Percentiles rank a stretch among this genome's conserved stretches.
These are phyloP conservation scores for Coemansia sp. DNA, from an alignment of 192 early-diverging fungal species.

Conservation along the genomic window DNA sequence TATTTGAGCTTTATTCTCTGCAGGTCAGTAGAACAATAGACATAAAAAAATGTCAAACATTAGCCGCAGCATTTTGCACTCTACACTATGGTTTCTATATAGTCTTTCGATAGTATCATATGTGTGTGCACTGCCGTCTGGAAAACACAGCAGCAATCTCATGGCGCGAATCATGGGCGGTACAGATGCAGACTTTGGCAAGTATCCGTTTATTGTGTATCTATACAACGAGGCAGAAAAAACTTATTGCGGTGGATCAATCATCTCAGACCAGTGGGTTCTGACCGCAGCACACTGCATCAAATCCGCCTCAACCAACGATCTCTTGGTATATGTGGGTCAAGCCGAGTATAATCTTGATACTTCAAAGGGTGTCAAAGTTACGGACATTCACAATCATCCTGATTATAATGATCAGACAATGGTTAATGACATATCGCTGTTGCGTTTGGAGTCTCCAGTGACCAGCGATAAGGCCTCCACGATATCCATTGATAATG, in stretches of 20 bases:
- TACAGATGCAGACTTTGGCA: slow-evolving; percentile 19
- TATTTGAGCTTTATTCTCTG: neutral
- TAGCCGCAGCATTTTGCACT: neutral
- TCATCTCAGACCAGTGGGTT: slow-evolving; percentile 49
- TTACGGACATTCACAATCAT: slow-evolving; percentile 36
- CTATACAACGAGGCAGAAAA: slow-evolving; percentile 32
- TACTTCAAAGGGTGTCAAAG: slow-evolving; percentile 22
- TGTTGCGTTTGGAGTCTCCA: slow-evolving; percentile 24
- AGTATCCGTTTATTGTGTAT: slow-evolving; percentile 53
- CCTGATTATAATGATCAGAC: slow-evolving; percentile 52
- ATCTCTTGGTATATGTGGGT: slow-evolving; percentile 42
- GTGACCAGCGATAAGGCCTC: slow-evolving; percentile 20
- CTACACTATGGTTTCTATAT: slow-evolving; percentile 1
- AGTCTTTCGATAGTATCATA: neutral
- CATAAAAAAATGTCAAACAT: neutral
- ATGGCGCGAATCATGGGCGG: slow-evolving; percentile 55
- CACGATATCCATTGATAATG: slow-evolving; percentile 25
- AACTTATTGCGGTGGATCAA: slow-evolving; percentile 51
- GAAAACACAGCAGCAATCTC: slow-evolving; percentile 8
- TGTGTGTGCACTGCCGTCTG: slow-evolving; percentile 9
- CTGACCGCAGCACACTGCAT: slow-evolving; percentile 59
- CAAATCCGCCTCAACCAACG: slow-evolving; percentile 18
- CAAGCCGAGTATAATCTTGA: slow-evolving; percentile 32
- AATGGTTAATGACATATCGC: slow-evolving; percentile 55
- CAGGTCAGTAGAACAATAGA: neutral